Base-by-base conservation (phyloP, 73 alveolate genomes). In the Tetrahymena elliotti region DNA sequence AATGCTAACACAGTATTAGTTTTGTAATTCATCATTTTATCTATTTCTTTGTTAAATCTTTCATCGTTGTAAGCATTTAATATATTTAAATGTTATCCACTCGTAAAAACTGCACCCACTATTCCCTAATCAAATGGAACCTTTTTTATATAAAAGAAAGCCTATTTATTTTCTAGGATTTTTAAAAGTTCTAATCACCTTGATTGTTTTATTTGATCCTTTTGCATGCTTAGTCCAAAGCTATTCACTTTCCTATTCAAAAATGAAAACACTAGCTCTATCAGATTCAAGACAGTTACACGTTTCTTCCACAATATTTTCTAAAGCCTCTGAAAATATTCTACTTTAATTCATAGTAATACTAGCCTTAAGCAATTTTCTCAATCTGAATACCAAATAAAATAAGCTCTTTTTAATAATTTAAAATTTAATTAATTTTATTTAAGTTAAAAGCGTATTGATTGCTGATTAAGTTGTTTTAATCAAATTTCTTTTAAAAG, bases 11-110 rank as follows among this genome's bases (percentile, higher is more conserved):
- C 95, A 40, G 96, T 96, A 94, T 93, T 96, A 13, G 97, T 93
- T 83, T 95, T 94, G 94, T 93, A 96, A 82, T 94, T 94, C 92
- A 97, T 96, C 95, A 93, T 96, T 96, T 84, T 96, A 95, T 96
- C 98, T 2, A 96, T 83, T 41, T 96, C 98, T 94, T 94, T 93
- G 88, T 96, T 96, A 94, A 94, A 96, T 83, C 98, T 96, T 36
- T 37, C 94, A 94, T 96, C 98, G 27, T 94, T 93, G 94, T 96
- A 96, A 12, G 98, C 97, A 93, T 96, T 96, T 53, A 95, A 97
- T 12, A 96, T 95, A 84, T 96, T 96, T 93, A 96, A 84, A 93
- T 96, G 94, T 93, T 93, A 93, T 0, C 47, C 92, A 39, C 93
- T 95, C 33, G 95, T 83, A 92, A 96, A 96, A 37, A 96, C 96